Evolutionary conservation across 176 grass and related monocot genomes (phyloP), one percentile per base, ranked within the genome.

Genomic region (Bromus sterilis): DNA sequence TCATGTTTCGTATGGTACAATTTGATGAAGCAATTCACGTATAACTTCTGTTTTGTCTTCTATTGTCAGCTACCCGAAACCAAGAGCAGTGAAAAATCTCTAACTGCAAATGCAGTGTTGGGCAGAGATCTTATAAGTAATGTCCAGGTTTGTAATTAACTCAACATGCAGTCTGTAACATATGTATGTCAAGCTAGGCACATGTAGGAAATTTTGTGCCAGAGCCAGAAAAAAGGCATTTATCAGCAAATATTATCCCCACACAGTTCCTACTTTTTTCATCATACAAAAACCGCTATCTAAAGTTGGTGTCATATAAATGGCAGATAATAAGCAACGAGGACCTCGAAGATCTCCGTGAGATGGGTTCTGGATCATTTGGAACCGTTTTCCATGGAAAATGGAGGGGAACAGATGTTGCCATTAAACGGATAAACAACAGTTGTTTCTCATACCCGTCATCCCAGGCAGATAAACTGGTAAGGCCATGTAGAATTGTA

Each of bases 321-420:
- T 74, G 53, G 25, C 86, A 98, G 92, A 86, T 94, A 78, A 91
- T 98, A 91, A 91, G 79, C 56, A 93, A 98, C 30, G 84, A 91
- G 34, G 92, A 98, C 86, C 95, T 98, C 15, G 95, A 98, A 85
- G 95, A 98, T 85, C 84, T 95, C 51, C 66, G 82, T 63, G 95
- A 94, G 87, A 78, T 98, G 56, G 92, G 95, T 40, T 75, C 95
- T 37, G 95, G 95, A 55, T 82, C 95, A 84, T 98, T 93, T 67
- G 95, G 95, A 85, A 95, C 88, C 24, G 95, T 98, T 49, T 95
- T 93, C 74, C 92, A 98, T 83, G 95, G 95, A 34, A 95, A 75
- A 86, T 98, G 95, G 95, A 98, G 86, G 81, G 95, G 95, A 51
- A 95, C 79, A 56, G 88, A 98, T 89, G 92, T 98, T 40, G 95